Conservation (phyloP, 495 filamentous ascomycete species). For the Aspergillus coremiiformis region DNA sequence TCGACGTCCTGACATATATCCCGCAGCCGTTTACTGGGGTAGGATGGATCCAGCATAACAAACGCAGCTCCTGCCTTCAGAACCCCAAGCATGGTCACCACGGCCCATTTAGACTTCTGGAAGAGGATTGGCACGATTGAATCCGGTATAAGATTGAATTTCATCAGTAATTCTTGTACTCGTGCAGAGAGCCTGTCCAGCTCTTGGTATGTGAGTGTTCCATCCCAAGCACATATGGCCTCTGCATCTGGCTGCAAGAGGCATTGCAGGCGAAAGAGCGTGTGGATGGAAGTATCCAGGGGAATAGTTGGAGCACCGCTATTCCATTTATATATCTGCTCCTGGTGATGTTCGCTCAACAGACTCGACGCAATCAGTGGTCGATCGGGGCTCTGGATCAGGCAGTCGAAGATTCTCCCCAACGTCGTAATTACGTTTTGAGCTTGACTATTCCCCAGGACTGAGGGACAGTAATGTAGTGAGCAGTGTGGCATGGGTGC, state of each 20-base stretch:
- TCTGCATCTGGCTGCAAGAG: neutral
- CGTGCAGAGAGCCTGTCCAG: neutral
- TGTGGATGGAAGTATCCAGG: neutral
- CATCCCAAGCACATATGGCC: neutral
- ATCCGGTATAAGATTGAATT: conserved; percentile 16
- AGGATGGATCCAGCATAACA: conserved; percentile 37
- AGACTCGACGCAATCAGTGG: neutral
- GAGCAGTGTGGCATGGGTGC: neutral
- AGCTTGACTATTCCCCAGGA: neutral
- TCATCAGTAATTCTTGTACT: neutral
- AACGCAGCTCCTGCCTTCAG: conserved; percentile 1
- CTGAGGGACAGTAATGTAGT: neutral
- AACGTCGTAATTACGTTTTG: neutral
- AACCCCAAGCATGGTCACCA: neutral
- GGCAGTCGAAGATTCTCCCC: neutral
- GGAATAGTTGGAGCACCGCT: neutral
- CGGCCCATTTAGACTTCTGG: conserved; percentile 26
- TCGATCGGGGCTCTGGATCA: neutral
- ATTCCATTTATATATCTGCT: neutral
- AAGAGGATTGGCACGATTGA: conserved; percentile 31
- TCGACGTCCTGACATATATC: neutral
- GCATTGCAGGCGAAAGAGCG: neutral
- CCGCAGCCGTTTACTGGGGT: neutral
- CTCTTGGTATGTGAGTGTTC: neutral
- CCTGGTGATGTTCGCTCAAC: neutral